Evolutionary conservation across 202 grass and related monocot species (phyloP).

Genomic region (Setaria italica): DNA sequence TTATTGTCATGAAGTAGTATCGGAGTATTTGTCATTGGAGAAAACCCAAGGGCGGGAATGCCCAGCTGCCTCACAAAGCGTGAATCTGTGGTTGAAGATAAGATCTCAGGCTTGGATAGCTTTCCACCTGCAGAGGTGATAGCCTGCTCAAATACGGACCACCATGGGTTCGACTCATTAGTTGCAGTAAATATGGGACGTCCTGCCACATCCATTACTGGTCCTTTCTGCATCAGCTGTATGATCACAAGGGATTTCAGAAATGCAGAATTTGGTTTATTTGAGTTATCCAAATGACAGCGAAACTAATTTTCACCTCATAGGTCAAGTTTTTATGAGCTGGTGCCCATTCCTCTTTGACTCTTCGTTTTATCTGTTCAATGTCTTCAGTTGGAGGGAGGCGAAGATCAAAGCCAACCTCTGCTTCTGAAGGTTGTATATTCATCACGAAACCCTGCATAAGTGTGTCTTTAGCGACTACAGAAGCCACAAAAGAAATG

Average conservation of each 20-base stretch:
- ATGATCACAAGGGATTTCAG: slow-evolving; percentile 22
- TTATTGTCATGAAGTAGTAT: slow-evolving; percentile 91
- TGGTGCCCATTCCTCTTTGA: slow-evolving; percentile 89
- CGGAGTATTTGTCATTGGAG: slow-evolving; percentile 84
- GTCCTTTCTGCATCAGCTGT: slow-evolving; percentile 70
- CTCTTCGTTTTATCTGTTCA: slow-evolving; percentile 72
- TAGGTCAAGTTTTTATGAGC: slow-evolving; percentile 86
- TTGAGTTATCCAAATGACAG: background rate
- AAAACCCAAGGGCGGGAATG: slow-evolving; percentile 86
- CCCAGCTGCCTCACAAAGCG: slow-evolving; percentile 81
- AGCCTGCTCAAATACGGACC: slow-evolving; percentile 75
- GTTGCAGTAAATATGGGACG: slow-evolving; percentile 63
- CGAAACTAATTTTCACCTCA: slow-evolving; percentile 47
- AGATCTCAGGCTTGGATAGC: slow-evolving; percentile 70
- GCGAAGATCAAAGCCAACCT: slow-evolving; percentile 91
- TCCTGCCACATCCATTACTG: slow-evolving; percentile 57
- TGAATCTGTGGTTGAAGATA: slow-evolving; percentile 77
- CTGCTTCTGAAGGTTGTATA: slow-evolving; percentile 98
- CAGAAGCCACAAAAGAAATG: background rate
- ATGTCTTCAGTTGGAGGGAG: slow-evolving; percentile 78
- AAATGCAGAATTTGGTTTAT: background rate
- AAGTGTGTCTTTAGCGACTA: slow-evolving; percentile 41
- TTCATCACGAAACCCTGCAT: slow-evolving; percentile 97
- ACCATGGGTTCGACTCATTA: slow-evolving; percentile 88
- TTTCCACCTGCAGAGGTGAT: slow-evolving; percentile 64